These are phyloP conservation scores for Tripidium arundinaceum DNA, from an alignment of 202 grass and related monocot genomes.

Conservation along the genomic window DNA sequence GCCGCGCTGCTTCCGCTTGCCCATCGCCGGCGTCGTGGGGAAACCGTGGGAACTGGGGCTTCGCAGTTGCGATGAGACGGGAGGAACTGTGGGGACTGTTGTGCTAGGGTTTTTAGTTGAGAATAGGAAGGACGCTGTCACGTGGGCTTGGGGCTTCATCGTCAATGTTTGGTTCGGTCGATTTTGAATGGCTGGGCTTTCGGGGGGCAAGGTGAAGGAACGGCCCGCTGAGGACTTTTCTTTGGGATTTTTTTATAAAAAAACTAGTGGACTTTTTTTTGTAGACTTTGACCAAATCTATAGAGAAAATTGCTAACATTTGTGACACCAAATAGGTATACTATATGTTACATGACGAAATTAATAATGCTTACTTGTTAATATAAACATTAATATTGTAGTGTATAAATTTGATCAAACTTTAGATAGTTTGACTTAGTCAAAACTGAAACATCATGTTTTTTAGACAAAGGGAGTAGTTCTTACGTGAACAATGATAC, in stretches of 20 bases:
- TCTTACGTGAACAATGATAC: no score
- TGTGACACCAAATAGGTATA: not conserved
- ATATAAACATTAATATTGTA: not conserved
- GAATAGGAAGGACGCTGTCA: not conserved
- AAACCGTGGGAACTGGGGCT: not conserved
- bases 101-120: slow-evolving; percentile 39
- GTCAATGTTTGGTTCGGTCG: not conserved
- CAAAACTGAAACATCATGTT: not conserved
- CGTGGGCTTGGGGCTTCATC: not conserved
- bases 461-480: not conserved
- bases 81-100: slow-evolving; percentile 5
- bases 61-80: not conserved
- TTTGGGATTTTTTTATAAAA: not conserved
- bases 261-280: not conserved
- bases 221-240: not conserved
- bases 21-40: slow-evolving; percentile 49
- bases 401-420: not conserved
- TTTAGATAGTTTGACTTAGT: not conserved
- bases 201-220: not conserved
- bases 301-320: not conserved
- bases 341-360: not conserved
- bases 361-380: not conserved
- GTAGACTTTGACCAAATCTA: not conserved
- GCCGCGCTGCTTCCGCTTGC: slow-evolving; percentile 64
- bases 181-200: not conserved